Evolutionary conservation across 805 yeast genomes (phyloP).

Genomic region (Yarrowia keelungensis): DNA sequence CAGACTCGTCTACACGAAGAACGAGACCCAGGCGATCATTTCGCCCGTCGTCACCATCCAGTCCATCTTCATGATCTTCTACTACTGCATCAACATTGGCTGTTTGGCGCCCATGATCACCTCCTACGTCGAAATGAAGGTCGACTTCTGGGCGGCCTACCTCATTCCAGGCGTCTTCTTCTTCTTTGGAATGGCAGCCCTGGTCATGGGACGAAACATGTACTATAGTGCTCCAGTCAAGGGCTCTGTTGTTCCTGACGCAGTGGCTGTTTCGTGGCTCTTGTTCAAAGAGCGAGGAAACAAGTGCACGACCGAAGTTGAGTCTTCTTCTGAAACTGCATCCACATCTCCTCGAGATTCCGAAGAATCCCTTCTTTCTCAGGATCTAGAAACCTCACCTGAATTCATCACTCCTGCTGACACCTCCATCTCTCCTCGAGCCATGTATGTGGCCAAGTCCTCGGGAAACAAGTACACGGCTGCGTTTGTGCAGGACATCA

Average conservation of each 20-base stretch:
- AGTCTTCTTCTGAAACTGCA: background rate
- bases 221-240: constrained; percentile 67
- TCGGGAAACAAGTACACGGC: constrained; percentile 62
- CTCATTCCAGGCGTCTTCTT: constrained; percentile 73
- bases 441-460: constrained; percentile 46
- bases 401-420: background rate
- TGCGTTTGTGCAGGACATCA: constrained; percentile 74
- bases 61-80: constrained; percentile 76
- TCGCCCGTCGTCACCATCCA: constrained; percentile 76
- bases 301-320: background rate
- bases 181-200: constrained; percentile 62
- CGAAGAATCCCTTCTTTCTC: background rate
- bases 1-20: constrained; percentile 65
- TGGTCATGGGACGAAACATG: constrained; percentile 59
- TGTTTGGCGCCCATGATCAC: constrained; percentile 78
- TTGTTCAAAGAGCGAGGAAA: constrained; percentile 55
- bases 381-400: constrained; percentile 5
- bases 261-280: constrained; percentile 57
- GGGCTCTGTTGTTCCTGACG: constrained; percentile 64
- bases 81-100: constrained; percentile 78
- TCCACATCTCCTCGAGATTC: background rate
- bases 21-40: constrained; percentile 57
- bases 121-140: constrained; percentile 68
- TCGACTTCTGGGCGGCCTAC: constrained; percentile 72
- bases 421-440: constrained; percentile 1